Percentiles rank a stretch among this genome's conserved stretches.
These are phyloP conservation scores for Parathielavia hyrcaniae DNA, from an alignment of 495 filamentous ascomycete genomes.

Conservation along the genomic window DNA sequence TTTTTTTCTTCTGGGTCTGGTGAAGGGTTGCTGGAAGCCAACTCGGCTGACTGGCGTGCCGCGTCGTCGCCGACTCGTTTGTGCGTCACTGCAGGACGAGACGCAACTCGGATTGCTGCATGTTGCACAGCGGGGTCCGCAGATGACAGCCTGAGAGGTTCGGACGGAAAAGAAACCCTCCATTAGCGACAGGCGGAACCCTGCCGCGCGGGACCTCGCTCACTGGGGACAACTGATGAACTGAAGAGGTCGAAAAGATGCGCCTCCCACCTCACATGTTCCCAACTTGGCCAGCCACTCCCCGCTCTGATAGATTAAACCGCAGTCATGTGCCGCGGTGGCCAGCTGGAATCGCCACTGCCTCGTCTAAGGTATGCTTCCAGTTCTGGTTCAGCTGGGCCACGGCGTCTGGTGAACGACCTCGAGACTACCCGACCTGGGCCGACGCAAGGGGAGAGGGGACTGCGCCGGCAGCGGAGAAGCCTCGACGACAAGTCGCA, in stretches of 20 bases:
- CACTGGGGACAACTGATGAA: too few relatives aligned
- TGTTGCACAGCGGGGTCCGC: background rate
- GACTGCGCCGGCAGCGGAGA: conserved; percentile 11
- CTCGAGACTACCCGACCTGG: too few relatives aligned
- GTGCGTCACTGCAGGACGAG: conserved; percentile 1
- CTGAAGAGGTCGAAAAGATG: background rate
- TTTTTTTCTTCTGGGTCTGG: too few relatives aligned
- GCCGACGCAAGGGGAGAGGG: too few relatives aligned
- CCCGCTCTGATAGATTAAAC: conserved; percentile 24
- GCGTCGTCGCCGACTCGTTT: conserved; percentile 8
- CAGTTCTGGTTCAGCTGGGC: background rate
- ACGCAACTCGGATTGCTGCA: background rate
- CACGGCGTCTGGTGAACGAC: too few relatives aligned
- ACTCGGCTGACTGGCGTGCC: background rate
- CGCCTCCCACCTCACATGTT: conserved; percentile 4
- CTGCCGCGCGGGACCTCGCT: conserved; percentile 7
- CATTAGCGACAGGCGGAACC: conserved; percentile 1
- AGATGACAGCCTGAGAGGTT: background rate
- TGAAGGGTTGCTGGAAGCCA: too few relatives aligned
- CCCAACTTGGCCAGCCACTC: conserved; percentile 7
- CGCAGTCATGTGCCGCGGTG: conserved; percentile 24
- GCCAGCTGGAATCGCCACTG: conserved; percentile 25
- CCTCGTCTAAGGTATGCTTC: conserved; percentile 15
- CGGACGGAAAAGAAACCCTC: conserved; percentile 4
- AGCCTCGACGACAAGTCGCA: background rate